Percentiles rank a stretch among this genome's conserved stretches.
Conservation (phyloP, 768 basidiomycete genomes). For the Lactifluus hygrophoroides region DNA sequence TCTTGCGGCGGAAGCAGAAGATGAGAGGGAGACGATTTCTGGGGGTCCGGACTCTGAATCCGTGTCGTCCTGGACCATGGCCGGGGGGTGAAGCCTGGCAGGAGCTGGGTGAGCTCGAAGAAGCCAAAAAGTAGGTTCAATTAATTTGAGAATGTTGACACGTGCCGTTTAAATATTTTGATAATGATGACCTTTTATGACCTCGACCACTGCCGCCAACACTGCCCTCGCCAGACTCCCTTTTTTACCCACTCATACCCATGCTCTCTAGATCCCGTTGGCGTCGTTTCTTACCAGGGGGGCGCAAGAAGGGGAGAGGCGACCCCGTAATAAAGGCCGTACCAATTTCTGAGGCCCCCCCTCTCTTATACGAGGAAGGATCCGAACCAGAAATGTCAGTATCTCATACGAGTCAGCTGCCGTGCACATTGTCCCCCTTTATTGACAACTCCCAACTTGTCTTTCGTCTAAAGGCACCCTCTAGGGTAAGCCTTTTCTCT, state of each 20-base stretch:
- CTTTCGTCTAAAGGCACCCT: neutral
- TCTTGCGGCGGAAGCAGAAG: slow-evolving; percentile 14
- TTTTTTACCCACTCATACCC: neutral
- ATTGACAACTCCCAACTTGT: neutral
- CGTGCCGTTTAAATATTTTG: slow-evolving; percentile 4
- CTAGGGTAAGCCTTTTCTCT: neutral
- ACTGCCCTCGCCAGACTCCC: neutral
- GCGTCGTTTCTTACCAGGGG: slow-evolving; percentile 14
- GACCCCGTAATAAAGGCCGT: slow-evolving; percentile 10
- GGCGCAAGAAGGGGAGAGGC: slow-evolving; percentile 6
- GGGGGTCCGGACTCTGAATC: slow-evolving; percentile 18
- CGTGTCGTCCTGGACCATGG: slow-evolving; percentile 3
- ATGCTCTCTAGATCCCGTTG: slow-evolving; percentile 8
- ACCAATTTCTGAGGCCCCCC: slow-evolving; percentile 4
- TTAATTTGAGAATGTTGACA: slow-evolving; percentile 2
- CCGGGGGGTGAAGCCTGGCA: neutral
- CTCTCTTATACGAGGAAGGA: slow-evolving; percentile 1
- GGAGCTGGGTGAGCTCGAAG: neutral
- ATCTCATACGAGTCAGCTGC: neutral
- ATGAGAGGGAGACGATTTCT: slow-evolving; percentile 15
- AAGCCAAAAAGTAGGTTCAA: slow-evolving; percentile 2
- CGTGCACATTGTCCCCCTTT: neutral
- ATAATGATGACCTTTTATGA: neutral
- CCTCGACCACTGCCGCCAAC: neutral
- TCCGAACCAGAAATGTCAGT: neutral